A percentile compares a stretch with the other conserved stretches of the same genome.
Conservation (phyloP, 2,329 filamentous ascomycete species). For the Rhynchosporium graminicola region DNA sequence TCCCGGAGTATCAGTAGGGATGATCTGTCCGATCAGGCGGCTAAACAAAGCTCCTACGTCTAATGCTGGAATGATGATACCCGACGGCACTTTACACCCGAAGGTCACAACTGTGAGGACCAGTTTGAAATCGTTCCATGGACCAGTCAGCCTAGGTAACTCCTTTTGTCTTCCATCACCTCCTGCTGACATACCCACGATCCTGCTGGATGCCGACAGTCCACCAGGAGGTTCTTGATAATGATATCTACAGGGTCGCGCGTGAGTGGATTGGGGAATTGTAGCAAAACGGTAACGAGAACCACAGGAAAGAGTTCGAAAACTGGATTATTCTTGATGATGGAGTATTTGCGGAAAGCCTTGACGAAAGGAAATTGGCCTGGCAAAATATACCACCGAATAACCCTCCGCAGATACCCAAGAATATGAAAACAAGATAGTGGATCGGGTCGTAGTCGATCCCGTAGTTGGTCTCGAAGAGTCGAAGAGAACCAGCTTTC, state of each 20-base stretch:
- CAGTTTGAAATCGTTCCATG: slow-evolving; percentile 56
- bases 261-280: slow-evolving; percentile 57
- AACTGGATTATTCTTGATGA: slow-evolving; percentile 58
- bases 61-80: slow-evolving; percentile 61
- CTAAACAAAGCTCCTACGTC: slow-evolving; percentile 60
- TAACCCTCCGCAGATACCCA: slow-evolving; percentile 58
- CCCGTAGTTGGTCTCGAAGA: slow-evolving; percentile 55
- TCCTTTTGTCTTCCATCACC: slow-evolving; percentile 40
- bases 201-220: slow-evolving; percentile 46
- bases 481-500: slow-evolving; percentile 58
- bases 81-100: slow-evolving; percentile 60
- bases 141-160: slow-evolving; percentile 53
- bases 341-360: slow-evolving; percentile 51
- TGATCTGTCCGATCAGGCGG: slow-evolving; percentile 49
- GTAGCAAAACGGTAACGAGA: slow-evolving; percentile 53
- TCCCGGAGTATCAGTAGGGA: slow-evolving; percentile 51
- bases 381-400: slow-evolving; percentile 61
- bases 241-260: slow-evolving; percentile 56
- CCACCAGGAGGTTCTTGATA: slow-evolving; percentile 57
- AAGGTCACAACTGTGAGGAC: slow-evolving; percentile 59
- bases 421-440: slow-evolving; percentile 57
- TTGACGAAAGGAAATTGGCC: slow-evolving; percentile 59
- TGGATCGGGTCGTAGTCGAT: slow-evolving; percentile 56
- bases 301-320: slow-evolving; percentile 57
- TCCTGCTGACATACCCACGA: slow-evolving; percentile 56